Conservation (phyloP, 352 stramenopile genomes). For the Pythium aphanidermatum region DNA sequence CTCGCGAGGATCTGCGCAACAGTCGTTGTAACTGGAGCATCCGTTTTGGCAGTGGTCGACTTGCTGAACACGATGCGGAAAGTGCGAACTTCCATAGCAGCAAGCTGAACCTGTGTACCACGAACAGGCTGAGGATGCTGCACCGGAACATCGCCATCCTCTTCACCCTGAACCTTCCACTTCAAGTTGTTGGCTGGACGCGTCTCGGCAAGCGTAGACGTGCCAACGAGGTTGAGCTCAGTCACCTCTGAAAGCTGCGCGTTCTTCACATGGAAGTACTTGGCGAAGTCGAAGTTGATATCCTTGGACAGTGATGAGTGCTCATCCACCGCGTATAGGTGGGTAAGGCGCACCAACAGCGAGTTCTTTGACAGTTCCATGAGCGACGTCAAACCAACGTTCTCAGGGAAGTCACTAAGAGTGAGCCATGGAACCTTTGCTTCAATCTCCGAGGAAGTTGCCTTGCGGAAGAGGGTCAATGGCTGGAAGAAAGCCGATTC, state of each 20-base stretch:
- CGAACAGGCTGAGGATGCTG: conserved; percentile 34
- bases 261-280: conserved; percentile 49
- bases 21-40: background rate
- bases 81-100: conserved; percentile 91
- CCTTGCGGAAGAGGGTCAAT: conserved; percentile 48
- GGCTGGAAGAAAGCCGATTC: conserved; percentile 63
- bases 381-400: conserved; percentile 93
- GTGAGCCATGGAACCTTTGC: conserved; percentile 63
- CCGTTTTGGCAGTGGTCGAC: background rate
- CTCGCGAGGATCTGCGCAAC: background rate
- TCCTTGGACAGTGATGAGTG: conserved; percentile 70
- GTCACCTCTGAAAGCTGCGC: conserved; percentile 49
- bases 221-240: conserved; percentile 89
- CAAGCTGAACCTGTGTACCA: conserved; percentile 59
- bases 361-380: conserved; percentile 65
- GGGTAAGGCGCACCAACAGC: conserved; percentile 89
- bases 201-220: conserved; percentile 43
- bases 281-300: conserved; percentile 63
- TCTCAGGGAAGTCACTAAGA: conserved; percentile 76
- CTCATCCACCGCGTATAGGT: conserved; percentile 91
- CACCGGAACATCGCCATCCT: conserved; percentile 15
- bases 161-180: conserved; percentile 43
- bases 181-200: conserved; percentile 45
- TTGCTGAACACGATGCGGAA: conserved; percentile 80
- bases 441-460: conserved; percentile 22